Evolutionary conservation across 371 early-diverging fungal species (phyloP), one percentile per base, ranked within the genome.

Genomic region (Basidiobolus meristosporus): DNA sequence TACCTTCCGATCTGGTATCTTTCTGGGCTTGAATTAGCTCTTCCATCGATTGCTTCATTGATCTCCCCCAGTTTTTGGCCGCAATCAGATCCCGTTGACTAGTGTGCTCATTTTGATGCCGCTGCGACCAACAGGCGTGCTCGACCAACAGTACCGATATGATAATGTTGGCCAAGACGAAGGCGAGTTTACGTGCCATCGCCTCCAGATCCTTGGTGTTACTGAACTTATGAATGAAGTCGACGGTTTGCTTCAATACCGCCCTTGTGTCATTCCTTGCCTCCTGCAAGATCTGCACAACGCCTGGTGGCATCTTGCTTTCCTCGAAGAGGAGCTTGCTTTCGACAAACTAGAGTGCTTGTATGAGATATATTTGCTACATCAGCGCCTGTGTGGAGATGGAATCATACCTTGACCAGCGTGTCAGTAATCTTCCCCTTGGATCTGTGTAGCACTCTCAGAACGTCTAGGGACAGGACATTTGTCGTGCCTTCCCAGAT

Each of bases 401-500:
- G 31, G 4, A 4, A 16, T 16, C 34, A 16, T 34, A 34, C 34
- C 34, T 34, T 34, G 34, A 14, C 34, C 5, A 34, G 34, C 18
- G 18, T 18, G 7, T 16, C 16, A 18, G 62, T 36, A 7, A 57
- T 62, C 26, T 54, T 48, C 3, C 60, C 56, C 10, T 63, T 63
- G 21, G 62, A 61, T 26, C 65, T 60, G 6, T 51, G 47, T 22
- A 76, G 51, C 5, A 75, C 72, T 18, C 77, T 56, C 35, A 73
- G 40, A 12, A 76, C 67, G 53, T 80, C 80, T 49, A 70, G 46
- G 0, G 75, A 60, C 36, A 74, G 51, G 0, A 80, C 70, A 40
- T 76, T 76, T 1, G 77, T 64, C 0, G 77, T 76, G 7, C 75
- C 78, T 42, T 74, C 75, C 74, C 77, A 77, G 18, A 77, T 73